phyloP scores from a whole-genome alignment of 2,329 filamentous ascomycete species.

The Botryotinia calthae region DNA sequence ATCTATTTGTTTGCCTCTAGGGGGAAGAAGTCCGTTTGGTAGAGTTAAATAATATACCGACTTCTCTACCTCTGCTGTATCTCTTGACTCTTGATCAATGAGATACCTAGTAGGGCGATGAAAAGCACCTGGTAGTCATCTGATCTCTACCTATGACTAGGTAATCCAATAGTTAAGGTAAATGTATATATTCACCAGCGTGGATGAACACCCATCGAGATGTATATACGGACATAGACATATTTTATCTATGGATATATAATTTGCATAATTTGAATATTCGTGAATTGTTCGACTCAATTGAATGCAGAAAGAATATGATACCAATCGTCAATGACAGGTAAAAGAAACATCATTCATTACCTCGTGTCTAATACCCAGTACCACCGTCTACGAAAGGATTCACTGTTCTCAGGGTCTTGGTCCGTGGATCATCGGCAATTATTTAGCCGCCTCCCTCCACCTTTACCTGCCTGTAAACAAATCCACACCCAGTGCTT shows the following conservation, averaged over 20 bases:
- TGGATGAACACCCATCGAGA: not conserved
- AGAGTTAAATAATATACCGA: not conserved
- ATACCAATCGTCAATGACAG: not conserved
- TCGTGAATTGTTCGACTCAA: not conserved
- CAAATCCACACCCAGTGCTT: not conserved
- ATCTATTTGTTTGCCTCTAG: not conserved
- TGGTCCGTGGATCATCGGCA: not conserved
- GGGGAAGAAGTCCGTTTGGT: not conserved
- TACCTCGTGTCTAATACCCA: not conserved
- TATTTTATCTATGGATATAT: not conserved
- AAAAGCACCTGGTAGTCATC: not conserved
- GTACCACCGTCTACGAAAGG: not conserved
- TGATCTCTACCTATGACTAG: not conserved
- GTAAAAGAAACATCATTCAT: not conserved
- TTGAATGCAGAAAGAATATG: not conserved
- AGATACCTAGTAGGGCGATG: not conserved
- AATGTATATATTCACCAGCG: not conserved
- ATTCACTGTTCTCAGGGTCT: not conserved
- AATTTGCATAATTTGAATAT: not conserved
- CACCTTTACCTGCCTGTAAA: not conserved
- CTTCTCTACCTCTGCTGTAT: not conserved
- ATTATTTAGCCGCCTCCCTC: slow-evolving; percentile 2
- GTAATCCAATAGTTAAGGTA: not conserved
- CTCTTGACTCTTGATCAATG: not conserved
- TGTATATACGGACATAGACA: not conserved